Evolutionary conservation across 2,329 filamentous ascomycete species (phyloP).

Genomic region (Ceratocystiopsis brevicomis): DNA sequence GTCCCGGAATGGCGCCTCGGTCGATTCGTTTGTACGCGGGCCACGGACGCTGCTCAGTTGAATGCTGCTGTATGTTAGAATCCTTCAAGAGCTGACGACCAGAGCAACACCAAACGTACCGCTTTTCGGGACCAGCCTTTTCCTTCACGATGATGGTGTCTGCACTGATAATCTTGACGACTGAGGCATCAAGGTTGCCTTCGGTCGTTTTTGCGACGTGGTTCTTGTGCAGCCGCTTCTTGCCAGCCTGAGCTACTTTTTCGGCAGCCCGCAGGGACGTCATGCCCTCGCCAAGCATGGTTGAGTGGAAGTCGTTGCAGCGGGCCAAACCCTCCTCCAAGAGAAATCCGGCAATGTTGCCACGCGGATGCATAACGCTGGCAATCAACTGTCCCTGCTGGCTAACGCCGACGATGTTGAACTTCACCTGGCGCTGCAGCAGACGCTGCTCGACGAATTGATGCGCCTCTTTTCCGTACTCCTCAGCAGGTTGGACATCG

Average conservation of each 20-base stretch:
- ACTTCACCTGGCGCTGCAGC: slow-evolving; percentile 67
- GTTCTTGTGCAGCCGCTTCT: slow-evolving; percentile 64
- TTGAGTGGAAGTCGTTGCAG: slow-evolving; percentile 92
- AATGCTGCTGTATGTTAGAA: slow-evolving; percentile 23
- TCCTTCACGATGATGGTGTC: slow-evolving; percentile 77
- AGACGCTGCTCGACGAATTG: slow-evolving; percentile 72
- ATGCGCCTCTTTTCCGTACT: slow-evolving; percentile 75
- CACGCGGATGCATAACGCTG: slow-evolving; percentile 67
- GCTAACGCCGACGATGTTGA: slow-evolving; percentile 69
- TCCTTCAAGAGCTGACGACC: background rate
- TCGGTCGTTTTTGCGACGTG: slow-evolving; percentile 52
- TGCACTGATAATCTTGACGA: slow-evolving; percentile 69
- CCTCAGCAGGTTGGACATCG: slow-evolving; percentile 67
- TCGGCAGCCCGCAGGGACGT: slow-evolving; percentile 67
- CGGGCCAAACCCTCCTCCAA: slow-evolving; percentile 76
- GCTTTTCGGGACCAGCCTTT: slow-evolving; percentile 71
- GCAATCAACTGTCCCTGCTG: slow-evolving; percentile 86
- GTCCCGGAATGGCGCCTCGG: slow-evolving; percentile 72
- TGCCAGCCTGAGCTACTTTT: slow-evolving; percentile 59
- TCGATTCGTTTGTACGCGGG: slow-evolving; percentile 71
- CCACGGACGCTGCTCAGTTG: slow-evolving; percentile 85
- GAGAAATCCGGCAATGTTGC: slow-evolving; percentile 82
- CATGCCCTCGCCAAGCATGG: slow-evolving; percentile 80
- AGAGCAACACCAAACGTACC: slow-evolving; percentile 15
- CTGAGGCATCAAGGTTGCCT: slow-evolving; percentile 57